These are phyloP conservation scores for Sordariomycetes sp. DNA, from an alignment of 2,329 filamentous ascomycete species.

Conservation along the genomic window DNA sequence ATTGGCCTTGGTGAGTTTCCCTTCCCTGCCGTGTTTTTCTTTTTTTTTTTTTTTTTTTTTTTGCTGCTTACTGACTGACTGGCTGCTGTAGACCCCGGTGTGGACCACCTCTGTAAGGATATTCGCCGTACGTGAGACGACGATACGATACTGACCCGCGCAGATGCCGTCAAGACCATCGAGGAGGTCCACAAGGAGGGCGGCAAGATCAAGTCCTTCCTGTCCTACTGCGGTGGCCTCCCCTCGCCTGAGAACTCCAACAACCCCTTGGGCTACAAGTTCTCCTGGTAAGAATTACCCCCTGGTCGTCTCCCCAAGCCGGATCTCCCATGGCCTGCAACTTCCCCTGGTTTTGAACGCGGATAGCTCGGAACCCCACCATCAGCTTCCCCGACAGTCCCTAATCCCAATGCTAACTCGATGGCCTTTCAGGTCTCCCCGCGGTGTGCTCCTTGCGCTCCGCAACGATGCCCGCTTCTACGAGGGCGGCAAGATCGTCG, in stretches of 20 bases:
- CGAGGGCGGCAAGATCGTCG: conserved; percentile 62
- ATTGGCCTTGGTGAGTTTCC: conserved; percentile 41
- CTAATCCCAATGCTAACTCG: neutral
- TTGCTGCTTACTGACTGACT: conserved; percentile 11
- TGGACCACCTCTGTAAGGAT: conserved; percentile 45
- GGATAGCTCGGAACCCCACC: no score
- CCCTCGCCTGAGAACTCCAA: conserved; percentile 59
- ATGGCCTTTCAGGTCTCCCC: conserved; percentile 18
- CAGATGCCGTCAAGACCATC: conserved; percentile 72
- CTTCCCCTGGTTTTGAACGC: no score
- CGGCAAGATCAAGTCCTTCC: conserved; percentile 73
- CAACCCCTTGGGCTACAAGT: conserved; percentile 85
- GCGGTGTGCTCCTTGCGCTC: conserved; percentile 79
- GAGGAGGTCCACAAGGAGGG: conserved; percentile 75
- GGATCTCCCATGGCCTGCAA: no score
- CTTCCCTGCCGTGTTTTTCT: neutral
- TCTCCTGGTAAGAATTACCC: conserved; percentile 52
- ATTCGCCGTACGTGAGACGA: neutral
- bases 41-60: no score
- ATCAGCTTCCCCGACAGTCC: neutral
- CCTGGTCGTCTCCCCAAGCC: neutral
- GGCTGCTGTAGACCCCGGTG: conserved; percentile 44
- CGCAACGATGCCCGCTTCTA: conserved; percentile 76
- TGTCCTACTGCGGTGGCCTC: conserved; percentile 75
- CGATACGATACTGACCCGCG: conserved; percentile 14